Percentiles rank a stretch among this genome's conserved stretches.
phyloP scores from a whole-genome alignment of 768 basidiomycete species.

The Astraeus odoratus region DNA sequence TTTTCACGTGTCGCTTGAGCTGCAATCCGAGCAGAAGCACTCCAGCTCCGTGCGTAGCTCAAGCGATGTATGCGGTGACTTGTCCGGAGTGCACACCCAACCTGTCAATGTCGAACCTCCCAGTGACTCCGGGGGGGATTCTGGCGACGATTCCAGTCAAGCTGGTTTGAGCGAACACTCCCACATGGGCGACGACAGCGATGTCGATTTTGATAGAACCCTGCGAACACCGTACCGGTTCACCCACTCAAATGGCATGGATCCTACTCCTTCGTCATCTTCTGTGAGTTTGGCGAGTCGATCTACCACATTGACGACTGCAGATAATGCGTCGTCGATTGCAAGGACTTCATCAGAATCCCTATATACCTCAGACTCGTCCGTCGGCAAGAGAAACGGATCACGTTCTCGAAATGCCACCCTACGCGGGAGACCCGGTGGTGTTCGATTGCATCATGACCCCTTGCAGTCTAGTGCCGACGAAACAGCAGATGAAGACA shows the following conservation, averaged over 20 bases:
- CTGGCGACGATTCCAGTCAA: conserved; percentile 21
- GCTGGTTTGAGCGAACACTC: conserved; percentile 18
- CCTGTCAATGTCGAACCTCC: conserved; percentile 2
- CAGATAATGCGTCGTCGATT: conserved; percentile 32
- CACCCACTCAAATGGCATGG: conserved; percentile 12
- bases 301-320: conserved; percentile 34
- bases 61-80: conserved; percentile 45
- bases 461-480: conserved; percentile 15
- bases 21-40: conserved; percentile 50
- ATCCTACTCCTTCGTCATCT: conserved; percentile 19
- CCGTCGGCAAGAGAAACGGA: conserved; percentile 8
- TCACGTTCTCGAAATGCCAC: conserved; percentile 19
- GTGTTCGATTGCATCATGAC: conserved; percentile 6
- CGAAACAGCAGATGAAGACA: conserved; percentile 13
- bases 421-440: conserved; percentile 17
- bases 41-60: conserved; percentile 52
- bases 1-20: conserved; percentile 70
- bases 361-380: conserved; percentile 27
- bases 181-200: conserved; percentile 33
- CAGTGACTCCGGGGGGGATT: conserved; percentile 15
- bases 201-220: conserved; percentile 62
- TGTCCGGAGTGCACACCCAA: conserved; percentile 34
- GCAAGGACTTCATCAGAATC: conserved; percentile 39
- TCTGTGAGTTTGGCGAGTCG: conserved; percentile 18
- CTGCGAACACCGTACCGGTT: conserved; percentile 52